phyloP scores from a whole-genome alignment of 176 grass and related monocot genomes.

The Bothriochloa decipiens region DNA sequence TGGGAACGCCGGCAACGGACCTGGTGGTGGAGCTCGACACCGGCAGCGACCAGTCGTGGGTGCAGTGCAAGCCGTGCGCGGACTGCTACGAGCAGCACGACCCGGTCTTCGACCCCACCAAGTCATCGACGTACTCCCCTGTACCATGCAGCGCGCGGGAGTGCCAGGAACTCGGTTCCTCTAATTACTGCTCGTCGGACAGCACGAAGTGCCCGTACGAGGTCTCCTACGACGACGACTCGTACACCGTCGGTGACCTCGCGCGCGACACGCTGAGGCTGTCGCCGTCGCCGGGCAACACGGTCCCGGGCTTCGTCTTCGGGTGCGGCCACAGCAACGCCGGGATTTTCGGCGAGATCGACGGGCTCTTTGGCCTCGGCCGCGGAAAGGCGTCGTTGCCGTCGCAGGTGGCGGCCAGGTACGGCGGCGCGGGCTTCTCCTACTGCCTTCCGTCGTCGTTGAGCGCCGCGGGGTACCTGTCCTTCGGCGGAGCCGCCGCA shows the following conservation, averaged over 20 bases:
- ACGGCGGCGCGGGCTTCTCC: constrained; percentile 60
- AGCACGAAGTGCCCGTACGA: constrained; percentile 39
- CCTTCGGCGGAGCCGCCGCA: constrained; percentile 32
- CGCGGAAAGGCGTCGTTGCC: constrained; percentile 50
- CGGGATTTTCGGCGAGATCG: constrained; percentile 49
- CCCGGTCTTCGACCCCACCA: constrained; percentile 63
- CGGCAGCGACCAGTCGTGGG: constrained; percentile 79
- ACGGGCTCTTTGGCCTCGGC: constrained; percentile 71
- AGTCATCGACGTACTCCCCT: constrained; percentile 53
- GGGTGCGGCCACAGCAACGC: constrained; percentile 57
- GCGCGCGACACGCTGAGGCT: constrained; percentile 62
- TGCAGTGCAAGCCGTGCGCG: constrained; percentile 62
- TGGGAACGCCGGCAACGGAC: constrained; percentile 61
- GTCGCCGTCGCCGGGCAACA: not conserved
- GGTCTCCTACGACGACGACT: constrained; percentile 58
- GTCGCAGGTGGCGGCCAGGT: constrained; percentile 50
- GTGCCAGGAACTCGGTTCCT: constrained; percentile 41
- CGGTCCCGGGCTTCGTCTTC: constrained; percentile 63
- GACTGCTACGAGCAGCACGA: constrained; percentile 70
- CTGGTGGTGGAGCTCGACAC: constrained; percentile 68
- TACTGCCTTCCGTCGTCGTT: constrained; percentile 75
- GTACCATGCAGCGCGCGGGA: constrained; percentile 38
- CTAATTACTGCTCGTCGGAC: constrained; percentile 26
- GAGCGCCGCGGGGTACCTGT: constrained; percentile 59
- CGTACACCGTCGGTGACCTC: constrained; percentile 53